Evolutionary conservation across 352 stramenopile genomes (phyloP), one percentile per base, ranked within the genome.

Genomic region (Saprolegnia diclina): DNA sequence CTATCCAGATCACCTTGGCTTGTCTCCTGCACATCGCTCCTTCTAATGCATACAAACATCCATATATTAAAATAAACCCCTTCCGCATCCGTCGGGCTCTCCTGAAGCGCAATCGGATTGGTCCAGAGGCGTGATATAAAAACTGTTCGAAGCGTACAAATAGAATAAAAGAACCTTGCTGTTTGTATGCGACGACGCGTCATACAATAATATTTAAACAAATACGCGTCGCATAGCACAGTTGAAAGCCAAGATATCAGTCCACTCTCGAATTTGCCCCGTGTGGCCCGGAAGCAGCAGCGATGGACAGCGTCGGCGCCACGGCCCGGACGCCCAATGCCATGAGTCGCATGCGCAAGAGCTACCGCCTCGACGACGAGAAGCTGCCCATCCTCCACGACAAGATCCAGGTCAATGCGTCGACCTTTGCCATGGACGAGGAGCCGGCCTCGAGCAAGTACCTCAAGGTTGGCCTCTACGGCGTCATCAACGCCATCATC

Each of bases 401-500:
- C 26, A 37, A 56, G 10, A 56, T 54, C 35, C 5, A 21, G 29
- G 4, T 19, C 38, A 22, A 55, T 26, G 16, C 13, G 6, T 32
- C 21, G 19, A 32, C 21, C 35, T 54, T 57, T 18, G 26, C 22
- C 10, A 14, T 24, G 18, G 35, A 24, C 4, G 29, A 21, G 11
- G 50, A 69, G 9, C 46, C 48, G 45, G 63, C 62, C 11, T 21
- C 16, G 14, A 69, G 63, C 63, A 69, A 69, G 40, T 69, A 69
- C 63, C 63, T 69, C 19, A 69, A 69, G 37, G 53, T 92, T 64
- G 83, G 74, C 4, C 71, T 97, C 21, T 97, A 96, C 62, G 89
- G 89, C n/a, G 72, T 95, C 44, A 86, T 98, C 67, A 98, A 98
- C 77, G 94, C 94, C 7, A 91, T 98, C 50, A 97, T 98, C 72